Conservation (phyloP, 805 yeast genomes). For the Candida sanyiensis region DNA sequence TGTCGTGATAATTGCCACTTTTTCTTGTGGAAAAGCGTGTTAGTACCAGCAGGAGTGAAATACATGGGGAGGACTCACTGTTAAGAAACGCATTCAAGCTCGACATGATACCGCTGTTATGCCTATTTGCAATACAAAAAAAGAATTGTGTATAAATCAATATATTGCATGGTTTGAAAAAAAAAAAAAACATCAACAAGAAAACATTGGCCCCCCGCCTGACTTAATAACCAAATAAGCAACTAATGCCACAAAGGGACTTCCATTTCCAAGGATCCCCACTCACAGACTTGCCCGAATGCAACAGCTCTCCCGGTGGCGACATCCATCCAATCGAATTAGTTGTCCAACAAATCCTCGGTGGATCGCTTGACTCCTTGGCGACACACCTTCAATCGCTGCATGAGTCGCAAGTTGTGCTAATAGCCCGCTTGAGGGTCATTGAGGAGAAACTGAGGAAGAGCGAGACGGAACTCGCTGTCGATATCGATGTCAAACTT, state of each 20-base stretch:
- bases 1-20: constrained; percentile 50
- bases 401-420: constrained; percentile 51
- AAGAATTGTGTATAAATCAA: not conserved
- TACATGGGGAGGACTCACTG: constrained; percentile 13
- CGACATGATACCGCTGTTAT: constrained; percentile 14
- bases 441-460: constrained; percentile 32
- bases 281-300: not conserved
- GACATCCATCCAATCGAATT: constrained; percentile 56
- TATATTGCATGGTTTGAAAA: not conserved
- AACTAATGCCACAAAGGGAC: constrained; percentile 3
- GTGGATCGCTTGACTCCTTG: constrained; percentile 47
- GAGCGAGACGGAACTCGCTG: constrained; percentile 25
- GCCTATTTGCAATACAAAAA: not conserved
- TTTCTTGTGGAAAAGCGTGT: constrained; percentile 28
- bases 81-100: constrained; percentile 19
- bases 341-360: constrained; percentile 49
- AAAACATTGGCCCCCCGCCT: not conserved
- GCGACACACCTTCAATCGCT: constrained; percentile 46
- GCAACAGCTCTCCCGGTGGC: constrained; percentile 1
- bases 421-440: constrained; percentile 42
- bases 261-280: constrained; percentile 2
- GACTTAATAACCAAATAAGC: not conserved
- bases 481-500: constrained; percentile 14
- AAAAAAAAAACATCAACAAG: not conserved
- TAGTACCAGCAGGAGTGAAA: constrained; percentile 1